phyloP scores from a whole-genome alignment of 257 asterid genomes.

The Avicennia marina region DNA sequence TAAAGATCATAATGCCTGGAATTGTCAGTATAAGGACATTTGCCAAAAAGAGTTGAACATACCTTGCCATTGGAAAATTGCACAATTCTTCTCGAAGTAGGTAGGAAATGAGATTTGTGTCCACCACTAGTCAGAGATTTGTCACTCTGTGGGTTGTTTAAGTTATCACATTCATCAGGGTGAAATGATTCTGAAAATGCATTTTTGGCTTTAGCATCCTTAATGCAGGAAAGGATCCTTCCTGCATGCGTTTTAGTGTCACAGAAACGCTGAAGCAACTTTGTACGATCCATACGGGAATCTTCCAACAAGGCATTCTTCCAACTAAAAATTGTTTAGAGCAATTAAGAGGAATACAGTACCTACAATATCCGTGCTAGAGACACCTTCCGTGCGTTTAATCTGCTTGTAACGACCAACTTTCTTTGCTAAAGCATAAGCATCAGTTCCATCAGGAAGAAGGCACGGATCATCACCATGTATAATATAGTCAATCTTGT shows the following conservation, averaged over 20 bases:
- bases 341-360: conserved; percentile 35
- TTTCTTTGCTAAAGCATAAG: conserved; percentile 88
- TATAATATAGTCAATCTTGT: conserved; percentile 80
- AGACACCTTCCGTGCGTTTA: conserved; percentile 97
- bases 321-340: conserved; percentile 3
- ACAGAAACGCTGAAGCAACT: neutral
- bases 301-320: conserved; percentile 10
- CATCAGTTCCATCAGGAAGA: conserved; percentile 96
- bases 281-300: neutral
- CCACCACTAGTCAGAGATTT: conserved; percentile 35
- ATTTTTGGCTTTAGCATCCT: conserved; percentile 36
- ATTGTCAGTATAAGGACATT: neutral
- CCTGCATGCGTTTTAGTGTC: conserved; percentile 37
- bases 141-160: conserved; percentile 17
- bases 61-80: conserved; percentile 95
- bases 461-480: conserved; percentile 98
- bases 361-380: conserved; percentile 99
- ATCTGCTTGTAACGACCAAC: conserved; percentile 97
- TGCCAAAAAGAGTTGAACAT: conserved; percentile 4
- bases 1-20: conserved; percentile 3
- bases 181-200: conserved; percentile 24
- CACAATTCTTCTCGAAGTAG: conserved; percentile 91
- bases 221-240: conserved; percentile 64
- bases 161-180: conserved; percentile 28
- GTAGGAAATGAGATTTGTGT: conserved; percentile 75